These are phyloP conservation scores for Exutisphaerella laricina DNA, from an alignment of 2,329 filamentous ascomycete species.

Conservation along the genomic window DNA sequence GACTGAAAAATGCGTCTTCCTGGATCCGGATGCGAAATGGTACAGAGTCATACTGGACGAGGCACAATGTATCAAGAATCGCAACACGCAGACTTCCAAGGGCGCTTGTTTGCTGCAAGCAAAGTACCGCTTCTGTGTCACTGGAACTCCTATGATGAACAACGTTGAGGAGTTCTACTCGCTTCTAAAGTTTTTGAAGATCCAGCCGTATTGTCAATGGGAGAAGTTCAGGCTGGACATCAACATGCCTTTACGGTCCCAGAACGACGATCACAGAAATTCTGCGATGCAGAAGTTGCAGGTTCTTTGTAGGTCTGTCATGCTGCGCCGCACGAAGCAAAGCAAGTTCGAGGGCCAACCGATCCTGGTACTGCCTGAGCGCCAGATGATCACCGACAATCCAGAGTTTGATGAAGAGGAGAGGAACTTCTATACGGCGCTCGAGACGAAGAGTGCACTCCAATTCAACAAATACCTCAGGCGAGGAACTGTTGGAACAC, in stretches of 20 bases:
- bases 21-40: conserved; percentile 56
- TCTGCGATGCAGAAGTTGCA: conserved; percentile 67
- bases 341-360: conserved; percentile 74
- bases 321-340: conserved; percentile 76
- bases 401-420: conserved; percentile 65
- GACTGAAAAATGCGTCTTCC: conserved; percentile 30
- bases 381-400: conserved; percentile 56
- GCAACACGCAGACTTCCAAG: conserved; percentile 54
- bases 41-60: conserved; percentile 70
- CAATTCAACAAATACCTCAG: conserved; percentile 73
- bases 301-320: conserved; percentile 69
- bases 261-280: conserved; percentile 25
- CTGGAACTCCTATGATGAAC: conserved; percentile 88
- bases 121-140: conserved; percentile 65
- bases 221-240: conserved; percentile 58
- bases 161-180: conserved; percentile 71
- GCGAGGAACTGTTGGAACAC: conserved; percentile 59
- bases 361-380: conserved; percentile 61
- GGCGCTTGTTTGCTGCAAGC: conserved; percentile 56
- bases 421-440: conserved; percentile 55
- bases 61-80: conserved; percentile 76
- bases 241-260: conserved; percentile 47
- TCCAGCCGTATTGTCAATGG: conserved; percentile 66
- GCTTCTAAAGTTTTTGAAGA: conserved; percentile 68
- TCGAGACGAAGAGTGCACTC: conserved; percentile 62